Percentiles rank a stretch among this genome's conserved stretches.
phyloP scores from a whole-genome alignment of 2,329 filamentous ascomycete genomes.

The Talaromyces albobiverticillius region DNA sequence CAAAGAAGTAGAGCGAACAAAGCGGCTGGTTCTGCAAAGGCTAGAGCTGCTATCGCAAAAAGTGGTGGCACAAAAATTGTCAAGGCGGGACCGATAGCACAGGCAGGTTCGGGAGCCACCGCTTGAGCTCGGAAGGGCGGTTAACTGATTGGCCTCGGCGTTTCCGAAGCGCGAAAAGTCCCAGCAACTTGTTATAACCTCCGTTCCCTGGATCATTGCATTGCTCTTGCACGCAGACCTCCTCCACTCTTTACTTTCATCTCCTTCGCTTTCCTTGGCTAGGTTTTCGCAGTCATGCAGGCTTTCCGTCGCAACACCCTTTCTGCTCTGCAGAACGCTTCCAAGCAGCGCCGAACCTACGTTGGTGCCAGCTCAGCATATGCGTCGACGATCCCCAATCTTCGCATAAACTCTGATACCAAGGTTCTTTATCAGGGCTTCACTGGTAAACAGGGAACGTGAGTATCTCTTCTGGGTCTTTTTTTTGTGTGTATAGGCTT shows the following conservation, averaged over 20 bases:
- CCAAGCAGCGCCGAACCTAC: conserved; percentile 66
- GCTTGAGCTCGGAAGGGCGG: conserved; percentile 12
- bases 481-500: conserved; percentile 4
- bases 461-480: conserved; percentile 41
- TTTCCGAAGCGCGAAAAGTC: conserved; percentile 14
- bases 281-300: conserved; percentile 62
- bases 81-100: conserved; percentile 9
- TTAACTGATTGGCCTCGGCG: conserved; percentile 11
- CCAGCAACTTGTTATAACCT: background rate
- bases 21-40: background rate
- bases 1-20: background rate
- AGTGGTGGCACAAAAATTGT: background rate
- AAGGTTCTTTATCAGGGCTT: conserved; percentile 97
- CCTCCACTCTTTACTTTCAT: conserved; percentile 9
- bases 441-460: conserved; percentile 95
- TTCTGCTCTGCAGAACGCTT: conserved; percentile 64
- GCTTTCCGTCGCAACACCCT: conserved; percentile 72
- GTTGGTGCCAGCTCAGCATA: conserved; percentile 69
- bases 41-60: background rate
- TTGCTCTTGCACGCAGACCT: background rate
- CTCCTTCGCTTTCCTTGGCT: conserved; percentile 16
- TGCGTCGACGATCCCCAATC: conserved; percentile 72
- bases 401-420: conserved; percentile 88
- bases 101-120: conserved; percentile 9
- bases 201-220: background rate